phyloP scores from a whole-genome alignment of 2,329 filamentous ascomycete species.

The Fusarium domesticum region DNA sequence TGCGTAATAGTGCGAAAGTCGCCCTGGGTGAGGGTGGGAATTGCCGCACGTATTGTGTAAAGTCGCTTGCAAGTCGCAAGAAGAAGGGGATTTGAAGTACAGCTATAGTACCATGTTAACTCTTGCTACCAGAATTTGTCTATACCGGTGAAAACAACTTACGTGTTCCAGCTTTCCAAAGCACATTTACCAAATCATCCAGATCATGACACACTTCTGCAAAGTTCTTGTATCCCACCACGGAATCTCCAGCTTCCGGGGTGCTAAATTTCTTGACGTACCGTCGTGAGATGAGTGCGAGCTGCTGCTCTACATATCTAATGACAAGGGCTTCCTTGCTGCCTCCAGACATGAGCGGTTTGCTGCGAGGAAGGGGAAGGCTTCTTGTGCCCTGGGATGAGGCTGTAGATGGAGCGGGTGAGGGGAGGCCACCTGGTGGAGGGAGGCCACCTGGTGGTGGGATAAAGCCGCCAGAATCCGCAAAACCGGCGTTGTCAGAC shows the following conservation, averaged over 20 bases:
- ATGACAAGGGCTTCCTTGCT: constrained; percentile 59
- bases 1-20: constrained; percentile 69
- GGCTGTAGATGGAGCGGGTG: constrained; percentile 51
- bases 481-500: constrained; percentile 2
- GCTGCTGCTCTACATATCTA: constrained; percentile 52
- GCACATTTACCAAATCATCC: constrained; percentile 69
- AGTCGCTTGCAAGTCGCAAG: constrained; percentile 70
- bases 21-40: constrained; percentile 62
- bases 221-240: constrained; percentile 58
- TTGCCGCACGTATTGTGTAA: constrained; percentile 67
- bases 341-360: constrained; percentile 53
- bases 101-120: constrained; percentile 14
- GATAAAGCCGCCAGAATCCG: constrained; percentile 52
- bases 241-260: constrained; percentile 44
- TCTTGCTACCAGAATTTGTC: neutral
- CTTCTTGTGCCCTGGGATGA: constrained; percentile 40
- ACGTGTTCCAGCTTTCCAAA: constrained; percentile 89
- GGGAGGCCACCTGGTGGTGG: constrained; percentile 42
- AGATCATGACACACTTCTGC: constrained; percentile 71
- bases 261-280: constrained; percentile 58
- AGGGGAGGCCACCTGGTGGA: constrained; percentile 43
- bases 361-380: constrained; percentile 55
- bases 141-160: too few species aligned
- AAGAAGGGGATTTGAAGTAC: constrained; percentile 77
- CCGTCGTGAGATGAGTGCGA: constrained; percentile 54